A percentile compares a stretch with the other conserved stretches of the same genome.
Conservation (phyloP, 306 rosid species). For the Psophocarpus tetragonolobus region DNA sequence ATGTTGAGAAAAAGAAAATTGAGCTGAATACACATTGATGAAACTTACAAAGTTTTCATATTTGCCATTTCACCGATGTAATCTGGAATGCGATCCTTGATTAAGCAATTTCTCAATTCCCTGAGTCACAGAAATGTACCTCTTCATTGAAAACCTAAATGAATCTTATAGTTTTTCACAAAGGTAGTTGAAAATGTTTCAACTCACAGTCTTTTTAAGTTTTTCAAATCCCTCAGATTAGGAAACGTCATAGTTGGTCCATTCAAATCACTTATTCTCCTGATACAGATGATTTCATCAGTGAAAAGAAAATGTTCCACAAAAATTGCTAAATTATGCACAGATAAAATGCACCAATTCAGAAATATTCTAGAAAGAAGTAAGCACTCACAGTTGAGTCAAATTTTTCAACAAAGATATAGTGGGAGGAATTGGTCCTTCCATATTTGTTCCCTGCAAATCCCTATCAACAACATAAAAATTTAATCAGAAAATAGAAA, state of each 20-base stretch:
- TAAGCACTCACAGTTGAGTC: conserved; percentile 54
- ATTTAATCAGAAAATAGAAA: neutral
- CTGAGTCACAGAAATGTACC: conserved; percentile 46
- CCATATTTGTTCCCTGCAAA: conserved; percentile 75
- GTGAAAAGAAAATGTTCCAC: neutral
- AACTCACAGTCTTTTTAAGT: conserved; percentile 52
- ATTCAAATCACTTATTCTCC: conserved; percentile 79
- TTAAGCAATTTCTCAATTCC: conserved; percentile 76
- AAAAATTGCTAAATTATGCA: neutral
- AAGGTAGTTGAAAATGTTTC: conserved; percentile 8
- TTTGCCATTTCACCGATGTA: conserved; percentile 35
- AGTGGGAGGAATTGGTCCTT: conserved; percentile 62
- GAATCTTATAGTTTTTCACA: neutral
- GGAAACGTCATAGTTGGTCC: conserved; percentile 63
- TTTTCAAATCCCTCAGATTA: conserved; percentile 45
- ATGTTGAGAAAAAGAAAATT: neutral
- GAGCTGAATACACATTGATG: neutral
- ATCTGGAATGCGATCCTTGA: conserved; percentile 47
- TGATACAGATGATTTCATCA: conserved; percentile 40
- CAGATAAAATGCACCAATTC: conserved; percentile 18
- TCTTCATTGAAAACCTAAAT: neutral
- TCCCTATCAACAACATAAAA: conserved; percentile 41
- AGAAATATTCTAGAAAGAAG: conserved; percentile 1
- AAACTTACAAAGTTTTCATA: conserved; percentile 58
- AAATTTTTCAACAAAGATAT: conserved; percentile 53